Base-by-base conservation (phyloP, 305 asterid species). In the Euphrasia arctica region DNA sequence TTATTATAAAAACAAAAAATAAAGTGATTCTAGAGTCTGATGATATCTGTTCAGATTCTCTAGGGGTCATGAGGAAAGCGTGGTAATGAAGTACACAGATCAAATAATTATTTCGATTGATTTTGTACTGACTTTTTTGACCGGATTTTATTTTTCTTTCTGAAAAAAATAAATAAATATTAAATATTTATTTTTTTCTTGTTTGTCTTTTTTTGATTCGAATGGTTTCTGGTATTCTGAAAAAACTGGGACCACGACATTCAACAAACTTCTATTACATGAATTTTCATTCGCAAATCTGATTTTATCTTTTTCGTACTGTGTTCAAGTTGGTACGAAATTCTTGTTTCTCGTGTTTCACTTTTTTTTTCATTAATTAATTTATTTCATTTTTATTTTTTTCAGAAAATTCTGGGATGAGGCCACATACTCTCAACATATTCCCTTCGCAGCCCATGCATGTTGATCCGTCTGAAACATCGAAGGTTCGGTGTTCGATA, bases 361-460 rank as follows among this genome's bases (percentile, higher is more conserved):
- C 64, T 54, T 43, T 43, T 41, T 0, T 12, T 3, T 45, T 45
- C 15, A 6, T 34, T 34, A 34, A 34, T 34, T 34, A 45, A 9
- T 45, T n/a, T 12, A 12, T 8, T 60, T 29, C 14, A 29, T 3
- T 11, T 58, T 31, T 61, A 12, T 57, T 13, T 61, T 48, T 3
- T 4, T 43, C 83, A 88, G 98, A 86, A 64, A 81, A 80, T 73
- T 58, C 75, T 11, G 96, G 86, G 67, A 86, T 88, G 88, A 91
- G 86, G 75, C 96, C 92, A 74, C 95, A 84, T 50, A 91, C 98
- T 55, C 80, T 88, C 39, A 88, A 86, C 83, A 91, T 91, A 60
- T 91, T 91, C 73, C 96, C 98, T 34, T 88, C 98, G 42, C 95
- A 86, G 69, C 98, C 96, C 82, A 91, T 91, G 96, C 98, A 91